Percentiles rank a stretch among this genome's conserved stretches.
phyloP scores from a whole-genome alignment of 805 yeast genomes.

The Lachancea cidri region DNA sequence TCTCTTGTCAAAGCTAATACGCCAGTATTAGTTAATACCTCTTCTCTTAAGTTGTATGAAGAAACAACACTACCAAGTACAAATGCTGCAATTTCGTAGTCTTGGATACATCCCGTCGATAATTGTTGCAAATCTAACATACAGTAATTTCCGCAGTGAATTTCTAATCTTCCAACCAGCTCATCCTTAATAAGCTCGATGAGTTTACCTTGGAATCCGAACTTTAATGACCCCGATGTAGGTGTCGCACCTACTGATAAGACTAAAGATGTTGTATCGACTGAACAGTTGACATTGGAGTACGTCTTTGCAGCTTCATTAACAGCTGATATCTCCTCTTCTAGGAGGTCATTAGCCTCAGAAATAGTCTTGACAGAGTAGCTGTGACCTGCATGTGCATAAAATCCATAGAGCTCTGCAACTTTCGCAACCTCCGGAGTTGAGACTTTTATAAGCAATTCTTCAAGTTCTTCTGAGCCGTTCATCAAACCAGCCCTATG shows the following conservation, averaged over 20 bases:
- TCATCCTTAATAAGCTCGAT: slow-evolving; percentile 13
- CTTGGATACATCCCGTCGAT: slow-evolving; percentile 55
- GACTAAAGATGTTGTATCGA: slow-evolving; percentile 38
- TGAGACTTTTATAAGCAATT: slow-evolving; percentile 33
- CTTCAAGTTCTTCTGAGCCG: slow-evolving; percentile 34
- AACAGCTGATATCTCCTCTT: slow-evolving; percentile 53
- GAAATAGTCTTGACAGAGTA: slow-evolving; percentile 44
- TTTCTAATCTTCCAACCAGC: slow-evolving; percentile 47
- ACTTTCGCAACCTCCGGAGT: slow-evolving; percentile 24
- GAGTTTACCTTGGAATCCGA: slow-evolving; percentile 11
- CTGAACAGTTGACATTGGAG: slow-evolving; percentile 11
- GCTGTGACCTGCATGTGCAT: slow-evolving; percentile 78
- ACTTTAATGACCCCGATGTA: slow-evolving; percentile 54
- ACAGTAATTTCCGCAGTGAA: slow-evolving; percentile 77
- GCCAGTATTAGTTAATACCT: slow-evolving; percentile 65
- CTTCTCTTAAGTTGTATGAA: slow-evolving; percentile 55
- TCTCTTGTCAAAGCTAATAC: slow-evolving; percentile 67
- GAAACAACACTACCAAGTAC: slow-evolving; percentile 59
- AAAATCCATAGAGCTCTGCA: slow-evolving; percentile 57
- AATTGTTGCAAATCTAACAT: slow-evolving; percentile 72
- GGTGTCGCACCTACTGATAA: slow-evolving; percentile 82
- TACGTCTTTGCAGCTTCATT: slow-evolving; percentile 42
- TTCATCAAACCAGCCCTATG: slow-evolving; percentile 55
- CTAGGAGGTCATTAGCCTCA: slow-evolving; percentile 43
- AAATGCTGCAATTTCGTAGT: slow-evolving; percentile 42